Conservation (phyloP, 495 filamentous ascomycete genomes). For the Talaromyces ruber region DNA sequence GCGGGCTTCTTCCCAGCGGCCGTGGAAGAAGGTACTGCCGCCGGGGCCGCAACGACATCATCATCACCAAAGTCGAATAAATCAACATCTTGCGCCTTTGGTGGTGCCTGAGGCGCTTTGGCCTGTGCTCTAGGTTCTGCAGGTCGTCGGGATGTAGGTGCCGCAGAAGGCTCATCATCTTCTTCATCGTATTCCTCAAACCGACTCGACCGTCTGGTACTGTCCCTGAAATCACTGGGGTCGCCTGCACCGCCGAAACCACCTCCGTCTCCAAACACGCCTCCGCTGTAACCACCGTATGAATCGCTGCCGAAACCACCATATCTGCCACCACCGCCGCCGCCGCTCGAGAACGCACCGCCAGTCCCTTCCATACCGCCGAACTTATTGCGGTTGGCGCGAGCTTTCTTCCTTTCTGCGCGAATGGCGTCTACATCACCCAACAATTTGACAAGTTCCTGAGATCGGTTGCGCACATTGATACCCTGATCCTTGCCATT, state of each 20-base stretch:
- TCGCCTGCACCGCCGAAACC: constrained; percentile 65
- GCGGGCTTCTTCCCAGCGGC: constrained; percentile 40
- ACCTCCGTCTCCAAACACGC: constrained; percentile 88
- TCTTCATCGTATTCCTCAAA: constrained; percentile 98
- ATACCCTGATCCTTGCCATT: constrained; percentile 98
- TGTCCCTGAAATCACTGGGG: constrained; percentile 59
- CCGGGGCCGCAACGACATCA: constrained; percentile 26
- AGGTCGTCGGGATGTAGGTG: constrained; percentile 31
- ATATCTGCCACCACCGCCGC: constrained; percentile 53
- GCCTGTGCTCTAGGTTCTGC: constrained; percentile 29
- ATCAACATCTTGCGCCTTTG: constrained; percentile 79
- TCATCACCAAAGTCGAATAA: constrained; percentile 83
- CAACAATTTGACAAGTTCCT: constrained; percentile 88
- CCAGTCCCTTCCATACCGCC: constrained; percentile 76
- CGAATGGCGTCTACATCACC: constrained; percentile 91
- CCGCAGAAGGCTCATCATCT: constrained; percentile 62
- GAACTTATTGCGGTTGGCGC: constrained; percentile 84
- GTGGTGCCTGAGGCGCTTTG: constrained; percentile 49
- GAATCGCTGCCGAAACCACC: constrained; percentile 83
- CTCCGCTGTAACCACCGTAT: constrained; percentile 79
- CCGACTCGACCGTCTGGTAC: constrained; percentile 54
- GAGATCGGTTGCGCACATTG: constrained; percentile 93
- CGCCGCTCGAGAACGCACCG: constrained; percentile 45
- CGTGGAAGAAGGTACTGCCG: constrained; percentile 35
- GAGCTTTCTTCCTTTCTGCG: constrained; percentile 87